Percentiles rank a stretch among this genome's conserved stretches.
phyloP scores from a whole-genome alignment of 371 early-diverging fungal genomes.

The Circinella umbellata region DNA sequence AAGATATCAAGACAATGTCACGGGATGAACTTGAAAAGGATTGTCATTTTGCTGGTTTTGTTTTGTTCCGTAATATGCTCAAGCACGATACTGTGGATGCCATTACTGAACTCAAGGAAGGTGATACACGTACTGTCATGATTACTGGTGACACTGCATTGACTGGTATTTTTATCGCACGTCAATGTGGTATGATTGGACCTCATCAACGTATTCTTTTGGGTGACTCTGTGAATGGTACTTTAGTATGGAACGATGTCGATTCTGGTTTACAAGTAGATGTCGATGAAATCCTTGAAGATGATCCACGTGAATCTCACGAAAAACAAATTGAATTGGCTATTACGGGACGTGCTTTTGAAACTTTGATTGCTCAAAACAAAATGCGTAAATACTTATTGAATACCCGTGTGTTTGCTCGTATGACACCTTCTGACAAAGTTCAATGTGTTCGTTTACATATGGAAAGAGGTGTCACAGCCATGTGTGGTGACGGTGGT shows the following conservation, averaged over 20 bases:
- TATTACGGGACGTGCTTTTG: conserved; percentile 71
- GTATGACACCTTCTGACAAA: conserved; percentile 81
- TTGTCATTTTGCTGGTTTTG: conserved; percentile 63
- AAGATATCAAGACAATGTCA: conserved; percentile 34
- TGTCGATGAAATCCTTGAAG: conserved; percentile 10
- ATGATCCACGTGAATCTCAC: conserved; percentile 34
- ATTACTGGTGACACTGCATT: conserved; percentile 91
- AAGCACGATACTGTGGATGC: conserved; percentile 75
- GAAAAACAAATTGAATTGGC: conserved; percentile 62
- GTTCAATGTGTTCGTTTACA: conserved; percentile 64
- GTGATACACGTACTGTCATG: conserved; percentile 83
- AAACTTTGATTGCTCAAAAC: conserved; percentile 35
- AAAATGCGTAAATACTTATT: conserved; percentile 47
- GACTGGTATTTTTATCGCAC: conserved; percentile 79
- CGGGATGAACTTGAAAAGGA: conserved; percentile 70
- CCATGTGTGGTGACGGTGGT: conserved; percentile 99
- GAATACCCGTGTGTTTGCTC: conserved; percentile 70
- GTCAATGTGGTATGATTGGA: conserved; percentile 37
- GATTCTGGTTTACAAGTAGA: conserved; percentile 23
- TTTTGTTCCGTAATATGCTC: conserved; percentile 84
- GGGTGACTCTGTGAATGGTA: conserved; percentile 69
- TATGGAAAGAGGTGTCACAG: conserved; percentile 64
- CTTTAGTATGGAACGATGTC: conserved; percentile 30
- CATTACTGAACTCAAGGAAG: conserved; percentile 71
- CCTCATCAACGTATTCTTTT: conserved; percentile 56